phyloP scores from a whole-genome alignment of 495 filamentous ascomycete genomes.

The Lepraria neglecta region DNA sequence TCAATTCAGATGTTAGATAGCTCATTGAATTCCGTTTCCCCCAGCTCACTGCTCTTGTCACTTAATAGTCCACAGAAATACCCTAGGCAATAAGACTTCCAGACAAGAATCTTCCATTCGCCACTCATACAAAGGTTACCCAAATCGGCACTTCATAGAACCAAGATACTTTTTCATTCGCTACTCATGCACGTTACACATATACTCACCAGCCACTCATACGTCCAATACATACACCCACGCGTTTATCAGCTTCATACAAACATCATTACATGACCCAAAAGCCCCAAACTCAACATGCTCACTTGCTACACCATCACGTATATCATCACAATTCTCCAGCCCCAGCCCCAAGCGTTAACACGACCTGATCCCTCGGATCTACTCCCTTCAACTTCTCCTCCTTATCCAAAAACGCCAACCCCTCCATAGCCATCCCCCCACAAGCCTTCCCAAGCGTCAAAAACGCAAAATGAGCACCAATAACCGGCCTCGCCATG shows the following conservation, averaged over 20 bases:
- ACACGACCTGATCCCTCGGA: not conserved
- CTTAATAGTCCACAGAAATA: too few species aligned
- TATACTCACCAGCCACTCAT: too few species aligned
- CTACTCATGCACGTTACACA: too few species aligned
- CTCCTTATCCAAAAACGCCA: slow-evolving; percentile 55
- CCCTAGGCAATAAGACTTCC: too few species aligned
- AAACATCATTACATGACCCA: not conserved
- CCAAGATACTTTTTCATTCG: too few species aligned
- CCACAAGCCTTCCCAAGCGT: slow-evolving; percentile 71
- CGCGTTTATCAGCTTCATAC: not conserved
- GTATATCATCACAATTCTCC: not conserved
- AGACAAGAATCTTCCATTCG: too few species aligned
- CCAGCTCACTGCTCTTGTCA: too few species aligned
- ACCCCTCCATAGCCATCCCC: slow-evolving; percentile 57
- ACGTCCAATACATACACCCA: too few species aligned
- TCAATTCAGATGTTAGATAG: too few species aligned
- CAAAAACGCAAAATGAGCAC: slow-evolving; percentile 81
- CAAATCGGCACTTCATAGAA: too few species aligned
- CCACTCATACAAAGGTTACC: too few species aligned
- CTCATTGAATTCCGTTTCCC: too few species aligned
- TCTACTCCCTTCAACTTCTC: not conserved
- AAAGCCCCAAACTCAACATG: not conserved
- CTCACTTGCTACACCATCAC: not conserved
- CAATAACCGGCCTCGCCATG: slow-evolving; percentile 77
- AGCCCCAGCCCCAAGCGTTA: not conserved